phyloP scores from a whole-genome alignment of 192 early-diverging fungal species.

The Backusella psychrophila region DNA sequence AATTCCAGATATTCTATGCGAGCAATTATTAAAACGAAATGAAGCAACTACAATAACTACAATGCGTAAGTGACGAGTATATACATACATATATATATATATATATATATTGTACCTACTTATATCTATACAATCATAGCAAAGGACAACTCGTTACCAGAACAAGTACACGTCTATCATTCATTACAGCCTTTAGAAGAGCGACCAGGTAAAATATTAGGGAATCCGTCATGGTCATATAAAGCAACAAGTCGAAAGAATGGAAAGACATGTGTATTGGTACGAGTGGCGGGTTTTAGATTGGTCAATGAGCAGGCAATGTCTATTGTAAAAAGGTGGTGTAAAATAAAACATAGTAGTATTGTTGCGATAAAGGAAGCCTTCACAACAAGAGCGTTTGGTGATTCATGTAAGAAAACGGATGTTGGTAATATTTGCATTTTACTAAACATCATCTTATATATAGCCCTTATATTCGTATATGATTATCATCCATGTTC shows the following conservation, averaged over 20 bases:
- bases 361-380: slow-evolving; percentile 88
- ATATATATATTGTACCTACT: not conserved
- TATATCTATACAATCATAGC: not conserved
- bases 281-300: slow-evolving; percentile 79
- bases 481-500: slow-evolving; percentile 92
- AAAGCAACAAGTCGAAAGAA: slow-evolving; percentile 79
- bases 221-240: slow-evolving; percentile 65
- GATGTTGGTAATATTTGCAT: not conserved
- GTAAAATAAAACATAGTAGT: slow-evolving; percentile 69
- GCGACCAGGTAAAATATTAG: not conserved
- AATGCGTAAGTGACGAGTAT: not conserved
- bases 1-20: slow-evolving; percentile 75
- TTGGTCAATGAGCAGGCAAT: slow-evolving; percentile 78
- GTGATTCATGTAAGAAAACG: slow-evolving; percentile 76
- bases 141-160: not conserved
- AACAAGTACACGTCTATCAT: slow-evolving; percentile 26
- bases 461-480: slow-evolving; percentile 87
- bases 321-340: slow-evolving; percentile 81
- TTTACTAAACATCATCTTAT: not conserved
- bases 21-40: slow-evolving; percentile 67
- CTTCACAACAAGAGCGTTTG: slow-evolving; percentile 94
- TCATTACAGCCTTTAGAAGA: slow-evolving; percentile 13
- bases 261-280: slow-evolving; percentile 77
- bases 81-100: slow-evolving; percentile 6
- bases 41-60: slow-evolving; percentile 39